These are phyloP conservation scores for Peronosclerospora sorghi DNA, from an alignment of 352 stramenopile species.

Conservation along the genomic window DNA sequence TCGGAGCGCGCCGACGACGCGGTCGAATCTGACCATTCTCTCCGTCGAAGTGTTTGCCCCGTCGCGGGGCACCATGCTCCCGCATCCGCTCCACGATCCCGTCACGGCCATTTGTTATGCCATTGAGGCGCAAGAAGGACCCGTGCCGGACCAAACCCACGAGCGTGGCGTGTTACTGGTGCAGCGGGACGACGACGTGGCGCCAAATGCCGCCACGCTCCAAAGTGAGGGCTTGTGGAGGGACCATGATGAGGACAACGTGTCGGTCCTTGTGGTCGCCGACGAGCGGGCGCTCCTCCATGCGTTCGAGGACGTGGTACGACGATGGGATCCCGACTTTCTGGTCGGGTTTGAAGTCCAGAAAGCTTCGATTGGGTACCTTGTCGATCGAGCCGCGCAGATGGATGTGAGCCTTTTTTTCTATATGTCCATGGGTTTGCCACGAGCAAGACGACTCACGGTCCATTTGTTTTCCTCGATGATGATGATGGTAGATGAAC, in stretches of 20 bases:
- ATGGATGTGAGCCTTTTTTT: slow-evolving; percentile 42
- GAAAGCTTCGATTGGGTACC: slow-evolving; percentile 63
- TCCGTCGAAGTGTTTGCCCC: slow-evolving; percentile 65
- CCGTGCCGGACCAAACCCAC: slow-evolving; percentile 34
- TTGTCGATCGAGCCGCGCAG: slow-evolving; percentile 51
- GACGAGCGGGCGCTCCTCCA: slow-evolving; percentile 54
- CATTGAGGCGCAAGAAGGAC: slow-evolving; percentile 66
- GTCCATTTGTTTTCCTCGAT: too few relatives aligned
- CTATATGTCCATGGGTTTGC: too few relatives aligned
- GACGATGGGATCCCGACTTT: slow-evolving; percentile 82
- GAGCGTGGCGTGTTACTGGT: slow-evolving; percentile 39
- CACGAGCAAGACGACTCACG: too few relatives aligned
- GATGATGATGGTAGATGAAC: slow-evolving; percentile 48
- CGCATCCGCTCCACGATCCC: slow-evolving; percentile 56
- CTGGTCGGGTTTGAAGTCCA: slow-evolving; percentile 84
- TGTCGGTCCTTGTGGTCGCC: slow-evolving; percentile 18
- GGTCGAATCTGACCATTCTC: slow-evolving; percentile 69
- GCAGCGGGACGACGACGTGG: slow-evolving; percentile 13
- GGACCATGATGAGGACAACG: slow-evolving; percentile 22
- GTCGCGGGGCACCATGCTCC: slow-evolving; percentile 45
- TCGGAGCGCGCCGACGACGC: slow-evolving; percentile 17
- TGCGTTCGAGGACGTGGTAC: slow-evolving; percentile 42
- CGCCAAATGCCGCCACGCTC: slow-evolving; percentile 6
- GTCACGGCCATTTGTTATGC: slow-evolving; percentile 55
- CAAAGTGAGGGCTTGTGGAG: slow-evolving; percentile 23